Evolutionary conservation across 257 asterid species (phyloP), one percentile per base, ranked within the genome.

Genomic region (Ballota nigra): DNA sequence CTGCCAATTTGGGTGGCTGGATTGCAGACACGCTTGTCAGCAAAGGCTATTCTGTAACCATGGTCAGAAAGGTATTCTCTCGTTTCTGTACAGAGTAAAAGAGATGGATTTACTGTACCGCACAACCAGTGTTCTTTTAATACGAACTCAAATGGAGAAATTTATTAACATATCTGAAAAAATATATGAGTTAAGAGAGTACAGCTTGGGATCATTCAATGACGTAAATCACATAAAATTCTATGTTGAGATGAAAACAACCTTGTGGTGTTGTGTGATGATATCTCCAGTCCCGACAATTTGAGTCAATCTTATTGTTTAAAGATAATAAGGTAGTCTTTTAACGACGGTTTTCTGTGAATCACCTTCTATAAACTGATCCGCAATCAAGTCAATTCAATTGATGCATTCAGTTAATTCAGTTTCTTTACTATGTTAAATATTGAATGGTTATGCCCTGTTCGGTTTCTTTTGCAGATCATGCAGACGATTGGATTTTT

Each of bases 401-500:
- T 36, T 69, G 38, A 58, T 51, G 45, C 66, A 55, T 11, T 58
- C 60, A 12, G 18, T 2, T 12, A 45, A 45, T 20, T 47, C 19
- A 18, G 63, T 29, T 61, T 33, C 16, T 10, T 19, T 47, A 24
- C 29, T 16, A 40, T 68, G 13, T 68, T 31, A 5, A 55, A 22
- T 33, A 2, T 60, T 26, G 66, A 11, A 29, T 36, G 67, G 40
- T 22, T 26, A 60, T 72, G 26, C 74, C 29, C 61, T 63, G 22
- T 71, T 13, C 59, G 60, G 51, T 74, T 45, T 68, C 51, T 33
- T 72, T 33, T 78, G 84, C 96, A 89, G 96, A 82, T 86, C 69
- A 92, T 92, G 98, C 98, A 89, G 87, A 76, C 92, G 28, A 82
- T 92, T 77, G 96, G 98, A 76, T 89, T 92, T 84, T 89, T 92